These are phyloP conservation scores for Ascoidea asiatica DNA, from an alignment of 805 yeast species.

Conservation along the genomic window DNA sequence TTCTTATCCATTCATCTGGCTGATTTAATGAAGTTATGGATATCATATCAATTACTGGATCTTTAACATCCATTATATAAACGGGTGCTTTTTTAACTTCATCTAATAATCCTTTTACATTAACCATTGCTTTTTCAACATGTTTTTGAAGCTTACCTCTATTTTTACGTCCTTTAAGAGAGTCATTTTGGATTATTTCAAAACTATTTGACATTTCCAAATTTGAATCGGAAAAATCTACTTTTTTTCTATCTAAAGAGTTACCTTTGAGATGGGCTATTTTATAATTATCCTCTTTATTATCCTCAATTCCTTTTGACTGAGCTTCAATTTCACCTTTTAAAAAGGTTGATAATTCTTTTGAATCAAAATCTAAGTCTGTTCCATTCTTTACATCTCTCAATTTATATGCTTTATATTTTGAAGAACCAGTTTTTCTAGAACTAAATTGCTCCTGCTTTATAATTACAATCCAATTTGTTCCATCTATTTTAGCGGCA, in stretches of 20 bases:
- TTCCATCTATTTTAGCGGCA: slow-evolving; percentile 55
- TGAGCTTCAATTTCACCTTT: slow-evolving; percentile 16
- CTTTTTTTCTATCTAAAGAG: slow-evolving; percentile 19
- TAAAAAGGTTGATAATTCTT: slow-evolving; percentile 43
- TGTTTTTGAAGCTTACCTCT: slow-evolving; percentile 63
- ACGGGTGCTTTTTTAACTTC: slow-evolving; percentile 56
- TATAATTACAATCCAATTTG: slow-evolving; percentile 63
- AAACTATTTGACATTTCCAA: slow-evolving; percentile 8
- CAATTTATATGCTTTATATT: slow-evolving; percentile 65
- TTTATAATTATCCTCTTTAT: slow-evolving; percentile 11
- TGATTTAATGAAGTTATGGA: slow-evolving; percentile 61
- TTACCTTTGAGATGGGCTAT: slow-evolving; percentile 14
- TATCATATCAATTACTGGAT: slow-evolving; percentile 78
- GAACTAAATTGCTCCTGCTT: slow-evolving; percentile 41
- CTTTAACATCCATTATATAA: slow-evolving; percentile 63
- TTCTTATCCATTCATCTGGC: slow-evolving; percentile 66
- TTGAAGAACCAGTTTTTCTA: slow-evolving; percentile 9
- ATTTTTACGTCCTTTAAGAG: slow-evolving; percentile 65
- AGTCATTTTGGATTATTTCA: slow-evolving; percentile 52
- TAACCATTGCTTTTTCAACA: slow-evolving; percentile 60
- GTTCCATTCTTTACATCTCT: slow-evolving; percentile 43
- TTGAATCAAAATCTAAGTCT: slow-evolving; percentile 63
- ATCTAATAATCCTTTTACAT: slow-evolving; percentile 38
- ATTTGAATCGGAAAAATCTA: slow-evolving; percentile 10
- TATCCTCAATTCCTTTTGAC: slow-evolving; percentile 13